A percentile compares a stretch with the other conserved stretches of the same genome.
Conservation (phyloP, 495 filamentous ascomycete genomes). For the Aspergillus avenaceus region DNA sequence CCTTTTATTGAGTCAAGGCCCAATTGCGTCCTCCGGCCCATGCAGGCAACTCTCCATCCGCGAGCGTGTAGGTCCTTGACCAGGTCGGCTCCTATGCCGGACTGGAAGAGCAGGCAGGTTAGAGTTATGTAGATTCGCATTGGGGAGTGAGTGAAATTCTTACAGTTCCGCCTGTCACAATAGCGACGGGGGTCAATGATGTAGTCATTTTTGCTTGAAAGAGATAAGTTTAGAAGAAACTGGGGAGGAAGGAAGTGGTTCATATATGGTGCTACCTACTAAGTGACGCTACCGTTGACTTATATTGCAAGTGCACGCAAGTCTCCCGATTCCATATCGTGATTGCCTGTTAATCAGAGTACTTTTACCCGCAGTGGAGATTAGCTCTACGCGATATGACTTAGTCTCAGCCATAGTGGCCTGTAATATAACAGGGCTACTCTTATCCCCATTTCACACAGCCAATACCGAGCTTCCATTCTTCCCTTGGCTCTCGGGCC, state of each 20-base stretch:
- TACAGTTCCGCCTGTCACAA: constrained; percentile 6
- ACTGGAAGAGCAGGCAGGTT: constrained; percentile 8
- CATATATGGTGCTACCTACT: neutral
- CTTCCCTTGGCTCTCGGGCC: neutral
- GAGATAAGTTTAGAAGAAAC: neutral
- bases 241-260: neutral
- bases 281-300: neutral
- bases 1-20: constrained; percentile 14
- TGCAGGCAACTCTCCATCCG: constrained; percentile 24
- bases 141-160: neutral
- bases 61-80: constrained; percentile 16
- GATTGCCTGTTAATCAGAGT: neutral
- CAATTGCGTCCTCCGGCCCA: constrained; percentile 17
- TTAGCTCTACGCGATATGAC: neutral
- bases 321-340: neutral
- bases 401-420: neutral
- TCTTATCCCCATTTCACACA: neutral
- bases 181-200: neutral
- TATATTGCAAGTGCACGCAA: neutral
- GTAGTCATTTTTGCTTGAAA: neutral
- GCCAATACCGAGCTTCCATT: neutral
- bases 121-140: neutral
- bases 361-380: neutral
- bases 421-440: neutral
- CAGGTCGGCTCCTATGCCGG: constrained; percentile 26